Evolutionary conservation across 768 basidiomycete genomes (phyloP), one percentile per base, ranked within the genome.

Genomic region (Ramaria rubella): DNA sequence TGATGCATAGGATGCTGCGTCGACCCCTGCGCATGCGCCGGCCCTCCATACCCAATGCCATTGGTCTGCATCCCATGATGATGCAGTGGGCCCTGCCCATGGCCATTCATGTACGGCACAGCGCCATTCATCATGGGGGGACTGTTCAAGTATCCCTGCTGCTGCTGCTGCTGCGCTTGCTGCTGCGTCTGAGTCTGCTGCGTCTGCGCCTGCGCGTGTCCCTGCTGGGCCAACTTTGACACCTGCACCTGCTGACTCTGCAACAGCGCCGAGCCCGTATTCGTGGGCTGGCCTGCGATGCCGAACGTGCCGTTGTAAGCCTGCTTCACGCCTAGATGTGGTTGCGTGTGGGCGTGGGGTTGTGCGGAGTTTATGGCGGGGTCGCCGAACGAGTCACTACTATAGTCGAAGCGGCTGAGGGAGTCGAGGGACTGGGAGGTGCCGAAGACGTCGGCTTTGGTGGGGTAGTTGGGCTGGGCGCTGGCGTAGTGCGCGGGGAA

Each of bases 91-190:
- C 15, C 36, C 46, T 48, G 46, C 17, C 12, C 46, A 4, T 11
- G 9, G 26, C 52, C 52, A 27, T 54, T 54, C 8, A 54, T 2
- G n/a, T 54, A 54, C 15, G 52, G 36, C 3, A 38, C 42, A 4
- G 36, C 34, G 7, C 50, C 50, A 31, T 52, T 52, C 4, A 40
- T 49, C 7, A 49, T 24, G 12, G 26, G 8, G 9, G 11, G 9
- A 31, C 46, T 26, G 29, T 48, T 48, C 8, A 48, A 5, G 21
- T 21, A 48, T 7, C 26, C 29, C 46, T 48, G 46, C 29, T 48
- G 46, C 46, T 48, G 46, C 14, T 42, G 60, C 46, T 67, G 70
- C 50, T 72, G 74, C n/a, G 67, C 63, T 52, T 72, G 71, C 34
- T 19, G 27, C 40, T 42, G 40, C 40, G 9, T 8, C 8, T 29